Conservation (phyloP, 2,329 filamentous ascomycete genomes). For the Xylaria sp. region DNA sequence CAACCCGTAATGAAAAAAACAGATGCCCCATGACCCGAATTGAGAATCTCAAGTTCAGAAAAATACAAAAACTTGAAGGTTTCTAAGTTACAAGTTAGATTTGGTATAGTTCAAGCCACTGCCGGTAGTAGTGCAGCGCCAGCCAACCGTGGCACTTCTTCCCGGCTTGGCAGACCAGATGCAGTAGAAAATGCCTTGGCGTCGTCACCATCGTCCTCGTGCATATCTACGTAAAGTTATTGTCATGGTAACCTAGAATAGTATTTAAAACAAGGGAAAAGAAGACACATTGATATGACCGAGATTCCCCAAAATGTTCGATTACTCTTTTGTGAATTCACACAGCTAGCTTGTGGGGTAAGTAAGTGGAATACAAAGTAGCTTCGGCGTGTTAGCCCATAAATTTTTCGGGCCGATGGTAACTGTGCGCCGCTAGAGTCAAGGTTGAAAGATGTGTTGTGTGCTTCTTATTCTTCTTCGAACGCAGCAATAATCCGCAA, state of each 20-base stretch:
- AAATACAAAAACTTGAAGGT: neutral
- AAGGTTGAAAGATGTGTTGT: neutral
- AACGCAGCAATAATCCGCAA: neutral
- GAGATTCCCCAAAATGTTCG: neutral
- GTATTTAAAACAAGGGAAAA: neutral
- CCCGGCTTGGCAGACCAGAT: constrained; percentile 27
- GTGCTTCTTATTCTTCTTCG: neutral
- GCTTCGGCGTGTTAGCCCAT: neutral
- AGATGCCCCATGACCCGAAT: constrained; percentile 7
- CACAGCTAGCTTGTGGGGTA: neutral
- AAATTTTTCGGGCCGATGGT: constrained; percentile 3
- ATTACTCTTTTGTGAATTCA: neutral
- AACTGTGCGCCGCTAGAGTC: neutral
- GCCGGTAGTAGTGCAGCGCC: neutral
- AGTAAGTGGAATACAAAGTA: constrained; percentile 1
- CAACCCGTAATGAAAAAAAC: neutral
- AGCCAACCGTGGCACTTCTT: constrained; percentile 18
- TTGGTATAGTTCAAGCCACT: neutral
- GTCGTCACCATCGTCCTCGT: neutral
- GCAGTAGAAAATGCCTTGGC: constrained; percentile 17
- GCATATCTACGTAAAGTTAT: neutral
- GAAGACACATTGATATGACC: neutral
- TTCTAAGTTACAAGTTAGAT: neutral
- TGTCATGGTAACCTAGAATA: neutral
- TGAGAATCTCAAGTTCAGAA: neutral